Evolutionary conservation across 768 basidiomycete genomes (phyloP).

Genomic region (Tubosaeta brunneosetosa): DNA sequence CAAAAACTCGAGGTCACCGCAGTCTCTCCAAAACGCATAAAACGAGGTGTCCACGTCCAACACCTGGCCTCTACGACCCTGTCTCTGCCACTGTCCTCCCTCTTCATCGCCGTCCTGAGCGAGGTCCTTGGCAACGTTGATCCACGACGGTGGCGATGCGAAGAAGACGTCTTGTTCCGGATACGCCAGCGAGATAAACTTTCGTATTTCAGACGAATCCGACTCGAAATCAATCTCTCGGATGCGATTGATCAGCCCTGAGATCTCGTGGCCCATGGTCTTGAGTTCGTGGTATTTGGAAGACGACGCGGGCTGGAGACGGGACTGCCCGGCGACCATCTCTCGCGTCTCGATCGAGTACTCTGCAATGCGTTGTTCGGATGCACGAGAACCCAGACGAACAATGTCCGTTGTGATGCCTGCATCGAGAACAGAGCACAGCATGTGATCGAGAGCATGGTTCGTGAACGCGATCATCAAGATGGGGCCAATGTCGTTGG

Average conservation of each 20-base stretch:
- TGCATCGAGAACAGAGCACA: conserved; percentile 59
- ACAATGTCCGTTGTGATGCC: conserved; percentile 60
- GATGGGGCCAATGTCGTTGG: conserved; percentile 49
- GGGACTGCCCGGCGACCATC: conserved; percentile 36
- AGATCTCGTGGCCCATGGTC: conserved; percentile 43
- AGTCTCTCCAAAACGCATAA: conserved; percentile 51
- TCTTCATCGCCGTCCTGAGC: conserved; percentile 10
- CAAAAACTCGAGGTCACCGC: conserved; percentile 47
- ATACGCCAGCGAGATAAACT: conserved; percentile 41
- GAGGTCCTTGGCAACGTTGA: conserved; percentile 26
- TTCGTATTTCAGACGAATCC: conserved; percentile 34
- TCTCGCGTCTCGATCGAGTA: conserved; percentile 62
- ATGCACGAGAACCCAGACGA: conserved; percentile 62
- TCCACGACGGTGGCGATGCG: conserved; percentile 44
- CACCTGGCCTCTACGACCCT: conserved; percentile 25
- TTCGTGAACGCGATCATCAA: conserved; percentile 67
- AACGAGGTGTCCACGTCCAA: conserved; percentile 24
- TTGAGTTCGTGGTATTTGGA: conserved; percentile 40
- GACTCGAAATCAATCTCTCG: conserved; percentile 30
- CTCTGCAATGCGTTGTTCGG: conserved; percentile 54
- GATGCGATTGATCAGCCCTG: conserved; percentile 41
- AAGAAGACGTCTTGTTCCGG: conserved; percentile 47
- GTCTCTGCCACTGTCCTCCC: conserved; percentile 33
- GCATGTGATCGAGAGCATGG: conserved; percentile 73
- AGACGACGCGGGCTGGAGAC: conserved; percentile 34